Evolutionary conservation across 169 alveolate species (phyloP).

Genomic region (Sarcocystis neurona): DNA sequence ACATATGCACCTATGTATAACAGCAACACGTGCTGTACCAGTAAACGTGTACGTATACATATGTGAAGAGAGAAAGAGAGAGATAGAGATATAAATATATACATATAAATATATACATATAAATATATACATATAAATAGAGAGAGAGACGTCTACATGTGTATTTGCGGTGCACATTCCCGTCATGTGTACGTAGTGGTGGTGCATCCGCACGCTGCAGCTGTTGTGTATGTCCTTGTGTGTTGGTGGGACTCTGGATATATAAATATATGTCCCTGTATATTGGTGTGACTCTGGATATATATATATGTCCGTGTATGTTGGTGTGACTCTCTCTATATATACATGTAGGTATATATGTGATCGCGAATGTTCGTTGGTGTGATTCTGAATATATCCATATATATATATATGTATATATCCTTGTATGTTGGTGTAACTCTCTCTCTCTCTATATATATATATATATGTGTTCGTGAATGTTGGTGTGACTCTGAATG

Average conservation of each 20-base stretch:
- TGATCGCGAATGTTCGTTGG: not conserved
- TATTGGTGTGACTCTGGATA: not conserved
- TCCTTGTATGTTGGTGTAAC: not conserved
- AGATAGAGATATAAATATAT: no score
- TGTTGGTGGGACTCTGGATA: no score
- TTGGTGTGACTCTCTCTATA: not conserved
- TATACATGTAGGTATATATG: not conserved
- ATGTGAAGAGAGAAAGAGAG: not conserved
- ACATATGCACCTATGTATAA: not conserved
- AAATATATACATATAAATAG: no score
- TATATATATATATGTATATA: not conserved
- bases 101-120: no score
- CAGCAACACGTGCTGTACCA: not conserved
- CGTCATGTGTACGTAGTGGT: no score
- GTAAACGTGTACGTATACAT: not conserved
- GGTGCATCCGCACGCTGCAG: no score
- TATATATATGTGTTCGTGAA: not conserved
- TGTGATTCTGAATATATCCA: not conserved
- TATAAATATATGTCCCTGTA: no score
- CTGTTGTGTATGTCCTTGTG: no score
- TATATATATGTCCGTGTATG: not conserved
- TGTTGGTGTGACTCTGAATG: not conserved
- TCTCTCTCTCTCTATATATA: not conserved
- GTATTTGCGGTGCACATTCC: no score
- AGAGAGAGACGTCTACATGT: no score